Base-by-base conservation (phyloP, 805 yeast genomes). In the Yarrowia hollandica region DNA sequence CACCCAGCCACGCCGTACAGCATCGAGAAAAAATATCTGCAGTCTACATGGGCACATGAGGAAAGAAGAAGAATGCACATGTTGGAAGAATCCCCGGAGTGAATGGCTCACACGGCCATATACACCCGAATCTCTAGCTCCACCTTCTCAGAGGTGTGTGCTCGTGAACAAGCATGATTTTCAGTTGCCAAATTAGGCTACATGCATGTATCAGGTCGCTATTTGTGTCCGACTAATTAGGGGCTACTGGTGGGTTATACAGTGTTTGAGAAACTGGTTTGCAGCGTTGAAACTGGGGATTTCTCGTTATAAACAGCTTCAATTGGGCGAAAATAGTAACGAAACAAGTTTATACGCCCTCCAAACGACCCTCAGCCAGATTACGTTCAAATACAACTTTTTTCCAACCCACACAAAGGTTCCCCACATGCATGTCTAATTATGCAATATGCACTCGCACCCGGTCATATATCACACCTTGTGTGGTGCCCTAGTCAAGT, bases 381-480 rank as follows among this genome's bases (percentile, higher is more conserved):
- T 34, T 18, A 18, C 23, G 16, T 34, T 34, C 41, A 19, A 9
- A 16, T 14, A n/a, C 26, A 21, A 25, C 21, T 12, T 11, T 25
- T 23, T 41, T 16, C 22, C 46, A 41, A 15, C 48, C 25, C 46
- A 15, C 30, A 41, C 31, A 23, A 16, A 2, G 31, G n/a, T 44
- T 44, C 52, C 52, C 52, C 52, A n/a, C 52, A 44, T 44, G 52
- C 52, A 44, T 44, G 33, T 2, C 48, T 16, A 41, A 41, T 41
- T 41, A 26, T 41, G 48, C 48, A 41, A 41, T 41, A 41, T 41
- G 48, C 48, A 41, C 48, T 21, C n/a, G 46, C 10, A 23, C 46
- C 30, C 9, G 30, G 46, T 16, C 31, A 41, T 41, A 11, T 6
- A 10, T 8, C 3, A 6, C 12, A 11, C n/a, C 31, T 15, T 15